Evolutionary conservation across 805 yeast species (phyloP).

Genomic region (Yarrowia keelungensis): DNA sequence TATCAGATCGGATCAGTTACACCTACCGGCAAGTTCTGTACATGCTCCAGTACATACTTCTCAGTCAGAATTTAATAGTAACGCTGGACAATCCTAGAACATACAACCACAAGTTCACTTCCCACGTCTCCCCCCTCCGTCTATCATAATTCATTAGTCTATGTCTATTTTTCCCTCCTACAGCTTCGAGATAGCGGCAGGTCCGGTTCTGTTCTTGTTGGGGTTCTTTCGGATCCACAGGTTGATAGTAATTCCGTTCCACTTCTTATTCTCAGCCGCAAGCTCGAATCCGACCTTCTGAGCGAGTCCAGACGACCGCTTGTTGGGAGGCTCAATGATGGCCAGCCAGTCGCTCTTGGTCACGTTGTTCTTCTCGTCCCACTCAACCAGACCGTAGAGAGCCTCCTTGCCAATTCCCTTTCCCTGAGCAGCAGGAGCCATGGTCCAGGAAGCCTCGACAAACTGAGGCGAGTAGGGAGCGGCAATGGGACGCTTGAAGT

Average conservation of each 20-base stretch:
- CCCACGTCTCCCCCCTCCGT: not conserved
- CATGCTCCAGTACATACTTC: too few relatives aligned
- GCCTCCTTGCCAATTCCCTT: slow-evolving; percentile 29
- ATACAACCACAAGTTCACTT: too few relatives aligned
- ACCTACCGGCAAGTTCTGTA: too few relatives aligned
- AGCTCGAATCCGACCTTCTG: slow-evolving; percentile 43
- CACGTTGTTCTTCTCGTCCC: slow-evolving; percentile 40
- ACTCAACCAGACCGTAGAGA: slow-evolving; percentile 34
- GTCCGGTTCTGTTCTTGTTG: slow-evolving; percentile 7
- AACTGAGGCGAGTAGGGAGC: slow-evolving; percentile 19
- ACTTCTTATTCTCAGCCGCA: slow-evolving; percentile 40
- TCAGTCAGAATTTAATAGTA: too few relatives aligned
- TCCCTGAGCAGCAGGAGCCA: slow-evolving; percentile 21
- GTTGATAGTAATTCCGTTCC: slow-evolving; percentile 8
- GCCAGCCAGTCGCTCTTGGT: slow-evolving; percentile 41
- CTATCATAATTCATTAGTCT: slow-evolving; percentile 5
- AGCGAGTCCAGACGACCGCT: slow-evolving; percentile 36
- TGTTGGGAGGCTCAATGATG: slow-evolving; percentile 45
- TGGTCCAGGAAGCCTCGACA: slow-evolving; percentile 24
- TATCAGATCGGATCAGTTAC: too few relatives aligned
- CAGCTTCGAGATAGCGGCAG: not conserved
- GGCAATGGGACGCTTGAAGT: slow-evolving; percentile 14
- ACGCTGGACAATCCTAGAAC: too few relatives aligned
- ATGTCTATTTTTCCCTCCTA: not conserved
- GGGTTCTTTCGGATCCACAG: slow-evolving; percentile 31